These are phyloP conservation scores for Persicaria maculosa DNA, from an alignment of 148 eudicot genomes.

Conservation along the genomic window DNA sequence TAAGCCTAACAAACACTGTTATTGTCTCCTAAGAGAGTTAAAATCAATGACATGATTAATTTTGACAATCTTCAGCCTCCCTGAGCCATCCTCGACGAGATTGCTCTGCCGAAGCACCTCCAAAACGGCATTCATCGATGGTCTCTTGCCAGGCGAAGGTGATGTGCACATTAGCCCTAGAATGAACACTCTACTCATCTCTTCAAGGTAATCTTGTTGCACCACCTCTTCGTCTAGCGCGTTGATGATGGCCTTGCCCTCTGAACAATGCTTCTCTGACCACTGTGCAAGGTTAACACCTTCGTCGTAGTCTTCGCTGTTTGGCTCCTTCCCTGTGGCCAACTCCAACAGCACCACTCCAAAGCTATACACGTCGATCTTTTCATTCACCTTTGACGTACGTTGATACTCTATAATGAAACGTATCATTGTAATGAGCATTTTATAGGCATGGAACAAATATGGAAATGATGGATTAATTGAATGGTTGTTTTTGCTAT, in stretches of 20 bases:
- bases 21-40: not conserved
- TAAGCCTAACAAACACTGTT: not conserved
- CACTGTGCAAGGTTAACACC: constrained; percentile 64
- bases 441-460: not conserved
- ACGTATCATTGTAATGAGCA: not conserved
- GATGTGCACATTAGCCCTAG: constrained; percentile 66
- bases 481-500: constrained; percentile 11
- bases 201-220: constrained; percentile 34
- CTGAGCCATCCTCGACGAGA: constrained; percentile 20
- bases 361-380: constrained; percentile 72
- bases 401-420: constrained; percentile 49
- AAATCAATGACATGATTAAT: constrained; percentile 30
- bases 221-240: constrained; percentile 35
- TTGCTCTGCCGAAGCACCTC: constrained; percentile 35
- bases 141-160: constrained; percentile 47
- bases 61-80: constrained; percentile 16
- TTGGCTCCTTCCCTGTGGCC: constrained; percentile 68
- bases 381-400: constrained; percentile 62
- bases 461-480: not conserved
- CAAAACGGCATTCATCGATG: constrained; percentile 66
- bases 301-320: constrained; percentile 43
- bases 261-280: constrained; percentile 58
- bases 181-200: constrained; percentile 49
- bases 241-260: constrained; percentile 32
- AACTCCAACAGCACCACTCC: constrained; percentile 81